phyloP scores from a whole-genome alignment of 129 eudicot species.

The Arctium minus region DNA sequence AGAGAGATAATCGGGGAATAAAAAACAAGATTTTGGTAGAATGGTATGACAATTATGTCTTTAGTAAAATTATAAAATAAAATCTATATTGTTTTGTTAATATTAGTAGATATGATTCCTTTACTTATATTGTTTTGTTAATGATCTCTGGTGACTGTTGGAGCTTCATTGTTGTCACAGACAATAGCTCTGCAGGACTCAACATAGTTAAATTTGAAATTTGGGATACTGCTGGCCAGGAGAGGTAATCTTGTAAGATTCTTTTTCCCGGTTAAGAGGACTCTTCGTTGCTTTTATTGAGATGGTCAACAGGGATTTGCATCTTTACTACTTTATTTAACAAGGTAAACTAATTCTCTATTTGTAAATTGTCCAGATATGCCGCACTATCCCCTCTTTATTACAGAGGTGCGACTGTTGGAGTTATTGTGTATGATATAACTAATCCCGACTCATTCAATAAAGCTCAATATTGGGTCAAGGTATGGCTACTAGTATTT shows the following conservation, averaged over 20 bases:
- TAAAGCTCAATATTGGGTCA: conserved; percentile 98
- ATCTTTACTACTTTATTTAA: background rate
- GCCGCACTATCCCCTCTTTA: conserved; percentile 96
- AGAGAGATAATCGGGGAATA: too few species aligned
- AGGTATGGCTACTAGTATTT: conserved; percentile 40
- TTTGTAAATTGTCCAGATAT: conserved; percentile 49
- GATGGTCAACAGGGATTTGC: background rate
- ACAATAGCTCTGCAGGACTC: conserved; percentile 96
- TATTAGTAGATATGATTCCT: background rate
- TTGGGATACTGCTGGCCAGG: conserved; percentile 99
- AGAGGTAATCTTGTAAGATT: conserved; percentile 49
- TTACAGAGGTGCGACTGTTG: conserved; percentile 96
- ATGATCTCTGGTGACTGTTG: conserved; percentile 78
- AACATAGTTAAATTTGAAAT: conserved; percentile 92
- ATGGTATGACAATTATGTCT: too few species aligned
- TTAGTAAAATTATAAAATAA: too few species aligned
- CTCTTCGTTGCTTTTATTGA: background rate
- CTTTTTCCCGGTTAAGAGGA: background rate
- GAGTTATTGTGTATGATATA: conserved; percentile 87
- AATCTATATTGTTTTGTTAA: too few species aligned
- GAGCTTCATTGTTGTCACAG: conserved; percentile 98
- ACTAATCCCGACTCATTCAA: conserved; percentile 87
- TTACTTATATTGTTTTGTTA: background rate
- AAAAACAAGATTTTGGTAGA: too few species aligned
- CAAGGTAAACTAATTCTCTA: background rate